A percentile compares a stretch with the other conserved stretches of the same genome.
phyloP scores from a whole-genome alignment of 176 grass and related monocot species.

The Carex cristatella region DNA sequence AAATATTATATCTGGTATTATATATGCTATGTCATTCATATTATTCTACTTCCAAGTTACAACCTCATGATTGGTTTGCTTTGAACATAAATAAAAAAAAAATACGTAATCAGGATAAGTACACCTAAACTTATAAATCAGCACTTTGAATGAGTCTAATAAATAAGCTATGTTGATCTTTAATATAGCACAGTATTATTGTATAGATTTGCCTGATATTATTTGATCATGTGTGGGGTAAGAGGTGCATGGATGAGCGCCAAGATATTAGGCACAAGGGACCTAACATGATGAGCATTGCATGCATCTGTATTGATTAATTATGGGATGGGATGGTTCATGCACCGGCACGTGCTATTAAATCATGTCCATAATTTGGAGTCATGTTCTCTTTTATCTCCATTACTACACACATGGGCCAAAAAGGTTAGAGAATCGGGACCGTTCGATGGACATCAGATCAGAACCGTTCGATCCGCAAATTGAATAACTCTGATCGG shows the following conservation, averaged over 20 bases:
- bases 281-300: conserved; percentile 4
- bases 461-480: too few species aligned
- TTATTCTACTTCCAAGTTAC: not conserved
- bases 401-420: too few species aligned
- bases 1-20: not conserved
- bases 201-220: not conserved
- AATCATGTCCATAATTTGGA: not conserved
- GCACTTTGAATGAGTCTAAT: conserved; percentile 13
- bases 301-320: not conserved
- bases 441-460: too few species aligned
- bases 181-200: not conserved
- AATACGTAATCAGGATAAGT: conserved; percentile 10
- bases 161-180: not conserved
- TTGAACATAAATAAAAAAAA: not conserved
- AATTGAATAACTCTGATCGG: too few species aligned
- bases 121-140: conserved; percentile 1
- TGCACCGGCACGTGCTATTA: not conserved
- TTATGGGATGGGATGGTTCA: not conserved
- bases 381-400: not conserved
- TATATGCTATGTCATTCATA: not conserved
- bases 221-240: not conserved
- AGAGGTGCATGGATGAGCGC: not conserved
- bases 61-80: conserved; percentile 12
- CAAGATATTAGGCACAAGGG: not conserved
- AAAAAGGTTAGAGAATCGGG: not conserved